Evolutionary conservation across 2,329 filamentous ascomycete genomes (phyloP), one percentile per base, ranked within the genome.

Genomic region (Geosmithia morbida): DNA sequence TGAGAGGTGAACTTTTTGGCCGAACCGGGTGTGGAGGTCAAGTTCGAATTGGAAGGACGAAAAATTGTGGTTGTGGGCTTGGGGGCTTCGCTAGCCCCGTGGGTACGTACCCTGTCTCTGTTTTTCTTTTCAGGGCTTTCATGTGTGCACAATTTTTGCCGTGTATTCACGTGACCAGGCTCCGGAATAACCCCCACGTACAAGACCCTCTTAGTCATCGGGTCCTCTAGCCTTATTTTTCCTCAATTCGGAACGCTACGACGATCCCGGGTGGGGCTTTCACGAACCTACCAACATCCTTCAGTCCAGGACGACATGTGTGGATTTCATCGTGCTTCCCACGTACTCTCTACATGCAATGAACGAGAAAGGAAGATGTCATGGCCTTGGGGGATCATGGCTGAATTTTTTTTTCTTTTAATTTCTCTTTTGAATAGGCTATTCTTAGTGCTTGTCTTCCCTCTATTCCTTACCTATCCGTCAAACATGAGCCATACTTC

Each of bases 31-130:
- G 55, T 54, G 58, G 59, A 57, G 59, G 60, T 55, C 56, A 53
- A 57, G 59, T 59, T 55, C 56, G 53, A 59, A 59, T 57, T 60
- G 58, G 53, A 26, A 26, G 22, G 48, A 55, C 54, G 56, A 57
- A 62, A 44, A 64, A 62, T 63, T 64, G 60, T 64, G 61, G 57
- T 64, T 65, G 63, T 66, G 64, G 62, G 58, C 54, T 56, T 26
- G 39, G 50, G 59, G 57, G 56, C 50, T 58, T 57, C 59, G 57
- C 59, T 64, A 60, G 60, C 57, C 55, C 54, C 49, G 33, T 37
- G 44, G 52, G 57, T 62, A 62, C 61, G 58, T 62, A 59, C 56
- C 54, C 14, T 37, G 3, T 5, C 4, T 26, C 8, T 26, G 4
- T 26, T 26, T 26, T 26, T 26, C 22, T 26, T 26, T 10, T 45